A percentile compares a stretch with the other conserved stretches of the same genome.
Evolutionary conservation across 257 asterid species (phyloP).

Genomic region (Gentiana dahurica): DNA sequence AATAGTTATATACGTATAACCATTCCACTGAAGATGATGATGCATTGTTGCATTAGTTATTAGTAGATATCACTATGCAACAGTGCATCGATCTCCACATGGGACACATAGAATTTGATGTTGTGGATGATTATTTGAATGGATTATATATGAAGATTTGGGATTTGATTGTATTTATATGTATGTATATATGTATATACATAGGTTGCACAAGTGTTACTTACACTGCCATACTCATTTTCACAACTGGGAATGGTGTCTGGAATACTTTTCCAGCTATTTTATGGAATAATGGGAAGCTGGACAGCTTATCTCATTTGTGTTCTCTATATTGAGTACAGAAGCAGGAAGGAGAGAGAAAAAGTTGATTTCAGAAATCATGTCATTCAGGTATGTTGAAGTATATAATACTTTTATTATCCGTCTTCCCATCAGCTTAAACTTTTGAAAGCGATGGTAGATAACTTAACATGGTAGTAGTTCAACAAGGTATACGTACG

Average conservation of each 20-base stretch:
- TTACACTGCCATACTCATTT: slow-evolving; percentile 78
- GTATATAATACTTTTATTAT: too few species aligned
- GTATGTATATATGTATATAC: neutral
- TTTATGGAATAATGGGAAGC: slow-evolving; percentile 80
- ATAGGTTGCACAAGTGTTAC: slow-evolving; percentile 87
- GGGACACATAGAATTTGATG: neutral
- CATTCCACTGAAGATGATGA: too few species aligned
- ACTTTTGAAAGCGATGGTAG: too few species aligned
- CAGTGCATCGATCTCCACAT: too few species aligned
- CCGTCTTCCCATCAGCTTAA: too few species aligned
- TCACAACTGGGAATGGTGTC: slow-evolving; percentile 85
- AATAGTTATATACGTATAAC: too few species aligned
- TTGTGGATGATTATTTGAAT: neutral
- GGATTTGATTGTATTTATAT: too few species aligned
- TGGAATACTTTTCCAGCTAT: slow-evolving; percentile 61
- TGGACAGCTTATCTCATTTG: slow-evolving; percentile 89
- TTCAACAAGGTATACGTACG: too few species aligned
- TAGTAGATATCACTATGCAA: too few species aligned
- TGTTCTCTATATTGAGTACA: slow-evolving; percentile 72
- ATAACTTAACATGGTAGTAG: too few species aligned
- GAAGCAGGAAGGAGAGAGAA: slow-evolving; percentile 84
- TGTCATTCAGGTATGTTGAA: slow-evolving; percentile 57
- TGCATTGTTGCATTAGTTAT: too few species aligned
- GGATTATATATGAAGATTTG: neutral
- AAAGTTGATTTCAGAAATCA: slow-evolving; percentile 80